These are phyloP conservation scores for Apophysomyces variabilis DNA, from an alignment of 371 early-diverging fungal genomes.

Conservation along the genomic window DNA sequence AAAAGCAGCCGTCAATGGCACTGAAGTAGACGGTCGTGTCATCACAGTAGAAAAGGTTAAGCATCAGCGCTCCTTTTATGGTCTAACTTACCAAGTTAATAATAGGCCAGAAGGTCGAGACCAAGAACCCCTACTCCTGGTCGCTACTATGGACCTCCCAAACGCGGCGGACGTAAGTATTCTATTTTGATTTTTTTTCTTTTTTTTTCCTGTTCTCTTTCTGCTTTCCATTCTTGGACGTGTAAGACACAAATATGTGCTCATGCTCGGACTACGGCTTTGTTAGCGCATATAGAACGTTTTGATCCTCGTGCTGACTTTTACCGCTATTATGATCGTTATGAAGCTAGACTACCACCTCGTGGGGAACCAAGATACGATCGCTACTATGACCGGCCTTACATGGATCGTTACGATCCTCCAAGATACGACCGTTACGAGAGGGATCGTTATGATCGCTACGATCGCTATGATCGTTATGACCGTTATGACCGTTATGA, in stretches of 20 bases:
- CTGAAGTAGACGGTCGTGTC: slow-evolving; percentile 75
- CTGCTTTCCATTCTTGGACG: slow-evolving; percentile 15
- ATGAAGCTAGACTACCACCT: slow-evolving; percentile 36
- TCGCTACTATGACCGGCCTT: slow-evolving; percentile 58
- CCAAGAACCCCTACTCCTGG: slow-evolving; percentile 90
- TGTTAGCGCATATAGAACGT: slow-evolving; percentile 34
- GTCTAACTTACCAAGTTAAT: neutral
- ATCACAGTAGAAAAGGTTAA: slow-evolving; percentile 78
- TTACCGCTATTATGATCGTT: slow-evolving; percentile 28
- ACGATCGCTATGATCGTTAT: slow-evolving; percentile 57
- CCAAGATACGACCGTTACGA: slow-evolving; percentile 59
- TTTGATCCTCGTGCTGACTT: slow-evolving; percentile 26
- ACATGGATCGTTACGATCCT: slow-evolving; percentile 60
- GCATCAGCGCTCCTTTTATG: neutral
- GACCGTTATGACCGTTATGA: slow-evolving; percentile 59
- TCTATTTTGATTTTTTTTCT: neutral
- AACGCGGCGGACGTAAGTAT: slow-evolving; percentile 50
- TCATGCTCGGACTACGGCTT: slow-evolving; percentile 21
- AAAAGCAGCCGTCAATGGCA: slow-evolving; percentile 58
- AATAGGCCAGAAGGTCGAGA: slow-evolving; percentile 69
- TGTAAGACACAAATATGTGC: slow-evolving; percentile 16
- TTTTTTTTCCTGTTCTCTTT: neutral
- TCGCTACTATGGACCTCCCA: slow-evolving; percentile 85
- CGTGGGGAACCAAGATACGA: slow-evolving; percentile 49
- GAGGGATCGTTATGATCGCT: slow-evolving; percentile 60